A percentile compares a stretch with the other conserved stretches of the same genome.
These are phyloP conservation scores for Agapanthus africanus DNA, from an alignment of 106 monocot species.

Conservation along the genomic window DNA sequence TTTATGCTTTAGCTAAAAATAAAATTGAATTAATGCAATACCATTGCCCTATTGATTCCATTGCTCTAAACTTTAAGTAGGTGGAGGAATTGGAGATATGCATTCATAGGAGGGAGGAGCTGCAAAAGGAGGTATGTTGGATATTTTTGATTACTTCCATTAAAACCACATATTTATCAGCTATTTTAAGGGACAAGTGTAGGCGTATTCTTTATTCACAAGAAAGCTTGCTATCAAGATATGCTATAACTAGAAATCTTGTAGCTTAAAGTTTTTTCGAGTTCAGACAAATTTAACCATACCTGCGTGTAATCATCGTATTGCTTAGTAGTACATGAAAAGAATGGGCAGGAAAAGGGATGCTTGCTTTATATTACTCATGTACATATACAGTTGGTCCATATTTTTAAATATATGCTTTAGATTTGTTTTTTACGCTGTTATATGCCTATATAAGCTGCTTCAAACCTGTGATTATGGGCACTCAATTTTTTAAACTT, in stretches of 20 bases:
- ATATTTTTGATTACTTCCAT: not conserved
- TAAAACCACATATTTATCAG: not conserved
- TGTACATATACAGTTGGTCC: not conserved
- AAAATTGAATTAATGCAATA: not conserved
- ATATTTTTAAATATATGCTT: not conserved
- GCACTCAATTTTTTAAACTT: not conserved
- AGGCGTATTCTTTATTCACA: not conserved
- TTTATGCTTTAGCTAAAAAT: not conserved
- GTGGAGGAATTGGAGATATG: conserved; percentile 46
- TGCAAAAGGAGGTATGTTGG: conserved; percentile 64
- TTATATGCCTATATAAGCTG: not conserved
- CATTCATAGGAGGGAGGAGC: conserved; percentile 46
- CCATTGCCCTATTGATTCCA: not conserved
- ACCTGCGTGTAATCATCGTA: not conserved
- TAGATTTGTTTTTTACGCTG: not conserved
- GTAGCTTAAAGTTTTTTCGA: not conserved
- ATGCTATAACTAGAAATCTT: not conserved
- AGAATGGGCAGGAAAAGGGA: not conserved
- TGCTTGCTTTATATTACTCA: not conserved
- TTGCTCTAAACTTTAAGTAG: too few relatives aligned
- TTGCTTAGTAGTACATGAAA: not conserved
- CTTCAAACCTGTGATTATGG: not conserved
- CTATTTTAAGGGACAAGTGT: not conserved
- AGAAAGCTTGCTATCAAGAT: not conserved
- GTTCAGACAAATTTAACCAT: not conserved